phyloP scores from a whole-genome alignment of 2,329 filamentous ascomycete genomes.

The Trichoderma lentiforme region DNA sequence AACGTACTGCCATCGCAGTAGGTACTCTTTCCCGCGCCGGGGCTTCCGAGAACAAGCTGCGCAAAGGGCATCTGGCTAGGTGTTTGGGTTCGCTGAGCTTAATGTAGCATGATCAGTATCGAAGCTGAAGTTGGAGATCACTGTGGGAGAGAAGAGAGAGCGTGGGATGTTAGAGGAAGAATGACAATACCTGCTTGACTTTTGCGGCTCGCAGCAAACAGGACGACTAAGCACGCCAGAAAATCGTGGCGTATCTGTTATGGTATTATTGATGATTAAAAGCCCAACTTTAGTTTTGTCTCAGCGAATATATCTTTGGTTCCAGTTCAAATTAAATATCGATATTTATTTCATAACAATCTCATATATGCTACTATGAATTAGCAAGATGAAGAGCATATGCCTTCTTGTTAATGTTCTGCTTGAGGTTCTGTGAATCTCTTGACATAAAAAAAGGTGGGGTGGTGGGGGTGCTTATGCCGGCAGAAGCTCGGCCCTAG shows the following conservation, averaged over 20 bases:
- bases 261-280: background rate
- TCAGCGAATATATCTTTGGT: background rate
- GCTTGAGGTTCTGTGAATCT: background rate
- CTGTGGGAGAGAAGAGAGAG: background rate
- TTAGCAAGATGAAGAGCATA: background rate
- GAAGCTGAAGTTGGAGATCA: background rate
- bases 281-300: background rate
- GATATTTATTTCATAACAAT: background rate
- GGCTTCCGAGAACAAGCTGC: slow-evolving; percentile 88
- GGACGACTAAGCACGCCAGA: background rate
- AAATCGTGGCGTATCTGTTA: background rate
- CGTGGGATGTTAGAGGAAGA: background rate
- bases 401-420: background rate
- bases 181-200: background rate
- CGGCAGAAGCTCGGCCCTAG: slow-evolving; percentile 15
- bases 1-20: slow-evolving; percentile 88
- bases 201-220: background rate
- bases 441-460: slow-evolving; percentile 4
- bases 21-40: slow-evolving; percentile 92
- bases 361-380: background rate
- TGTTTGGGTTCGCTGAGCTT: slow-evolving; percentile 17
- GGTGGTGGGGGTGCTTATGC: slow-evolving; percentile 9
- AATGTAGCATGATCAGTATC: slow-evolving; percentile 26
- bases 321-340: background rate
- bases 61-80: slow-evolving; percentile 54